phyloP scores from a whole-genome alignment of 495 filamentous ascomycete species.

The Pseudomonodictys pantanalensis region DNA sequence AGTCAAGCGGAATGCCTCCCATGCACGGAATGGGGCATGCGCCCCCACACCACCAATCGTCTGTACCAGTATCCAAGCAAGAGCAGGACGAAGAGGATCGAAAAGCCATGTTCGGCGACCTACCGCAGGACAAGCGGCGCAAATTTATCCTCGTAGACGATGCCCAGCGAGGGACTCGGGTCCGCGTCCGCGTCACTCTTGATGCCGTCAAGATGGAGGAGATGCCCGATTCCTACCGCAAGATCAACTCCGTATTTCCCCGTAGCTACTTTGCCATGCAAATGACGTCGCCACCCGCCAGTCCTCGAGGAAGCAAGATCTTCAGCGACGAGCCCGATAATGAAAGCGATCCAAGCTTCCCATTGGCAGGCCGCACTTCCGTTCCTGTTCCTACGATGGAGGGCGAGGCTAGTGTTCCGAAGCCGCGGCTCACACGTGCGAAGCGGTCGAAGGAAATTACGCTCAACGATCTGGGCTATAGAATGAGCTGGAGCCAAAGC shows the following conservation, averaged over 20 bases:
- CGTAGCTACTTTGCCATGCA: slow-evolving; percentile 84
- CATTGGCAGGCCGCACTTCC: slow-evolving; percentile 52
- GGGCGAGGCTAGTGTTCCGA: slow-evolving; percentile 66
- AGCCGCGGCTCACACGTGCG: slow-evolving; percentile 65
- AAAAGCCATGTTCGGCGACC: slow-evolving; percentile 72
- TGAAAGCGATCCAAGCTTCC: slow-evolving; percentile 39
- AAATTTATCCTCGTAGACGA: slow-evolving; percentile 98
- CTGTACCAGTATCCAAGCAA: slow-evolving; percentile 40
- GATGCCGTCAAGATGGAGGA: slow-evolving; percentile 87
- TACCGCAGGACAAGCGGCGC: slow-evolving; percentile 82
- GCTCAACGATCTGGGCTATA: slow-evolving; percentile 88
- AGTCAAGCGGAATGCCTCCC: slow-evolving; percentile 62
- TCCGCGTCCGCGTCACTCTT: slow-evolving; percentile 78
- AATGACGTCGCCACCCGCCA: slow-evolving; percentile 72
- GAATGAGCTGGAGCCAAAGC: slow-evolving; percentile 94
- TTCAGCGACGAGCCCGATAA: slow-evolving; percentile 59
- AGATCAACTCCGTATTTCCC: slow-evolving; percentile 81
- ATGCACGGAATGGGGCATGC: slow-evolving; percentile 64
- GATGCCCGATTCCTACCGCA: slow-evolving; percentile 90
- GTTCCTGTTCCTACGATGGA: slow-evolving; percentile 75
- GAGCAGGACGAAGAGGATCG: slow-evolving; percentile 48
- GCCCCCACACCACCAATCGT: slow-evolving; percentile 40
- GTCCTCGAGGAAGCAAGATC: slow-evolving; percentile 62
- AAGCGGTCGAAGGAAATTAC: slow-evolving; percentile 74
- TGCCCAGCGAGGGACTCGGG: slow-evolving; percentile 65